Conservation (phyloP, 306 rosid genomes). For the Trifolium pratense region DNA sequence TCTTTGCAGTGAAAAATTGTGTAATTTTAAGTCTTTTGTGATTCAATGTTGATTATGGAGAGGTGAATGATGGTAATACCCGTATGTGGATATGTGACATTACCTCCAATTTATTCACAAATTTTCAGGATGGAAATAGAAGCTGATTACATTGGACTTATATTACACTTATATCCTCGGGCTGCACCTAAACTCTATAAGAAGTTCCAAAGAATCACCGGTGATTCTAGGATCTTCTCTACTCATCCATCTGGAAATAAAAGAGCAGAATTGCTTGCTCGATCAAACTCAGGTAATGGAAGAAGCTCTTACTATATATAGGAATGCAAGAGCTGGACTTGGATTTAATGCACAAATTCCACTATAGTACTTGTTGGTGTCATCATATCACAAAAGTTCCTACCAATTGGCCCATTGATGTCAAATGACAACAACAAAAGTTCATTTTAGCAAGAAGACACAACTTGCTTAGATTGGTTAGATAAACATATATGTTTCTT, state of each 20-base stretch:
- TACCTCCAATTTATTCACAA: too few species aligned
- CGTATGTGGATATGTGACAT: background rate
- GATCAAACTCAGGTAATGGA: constrained; percentile 78
- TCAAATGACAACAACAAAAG: constrained; percentile 7
- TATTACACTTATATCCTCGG: constrained; percentile 71
- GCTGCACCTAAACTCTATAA: constrained; percentile 74
- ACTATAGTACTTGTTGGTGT: too few species aligned
- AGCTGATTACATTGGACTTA: constrained; percentile 81
- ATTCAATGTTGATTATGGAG: constrained; percentile 2
- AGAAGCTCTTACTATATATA: constrained; percentile 62
- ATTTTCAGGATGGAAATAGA: constrained; percentile 78
- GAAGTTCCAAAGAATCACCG: constrained; percentile 56
- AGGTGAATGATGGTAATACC: background rate
- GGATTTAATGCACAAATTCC: constrained; percentile 1
- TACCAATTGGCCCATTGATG: constrained; percentile 47
- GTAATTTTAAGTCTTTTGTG: background rate
- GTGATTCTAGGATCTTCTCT: background rate
- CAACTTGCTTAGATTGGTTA: constrained; percentile 39
- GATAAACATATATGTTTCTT: constrained; percentile 47
- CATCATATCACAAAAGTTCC: constrained; percentile 34
- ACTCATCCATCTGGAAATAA: constrained; percentile 64
- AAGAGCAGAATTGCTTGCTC: constrained; percentile 73
- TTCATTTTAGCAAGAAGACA: constrained; percentile 47
- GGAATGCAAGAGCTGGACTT: constrained; percentile 50
- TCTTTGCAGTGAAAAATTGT: too few species aligned